Conservation (phyloP, 345 rosid species). For the Camelina sativa region DNA sequence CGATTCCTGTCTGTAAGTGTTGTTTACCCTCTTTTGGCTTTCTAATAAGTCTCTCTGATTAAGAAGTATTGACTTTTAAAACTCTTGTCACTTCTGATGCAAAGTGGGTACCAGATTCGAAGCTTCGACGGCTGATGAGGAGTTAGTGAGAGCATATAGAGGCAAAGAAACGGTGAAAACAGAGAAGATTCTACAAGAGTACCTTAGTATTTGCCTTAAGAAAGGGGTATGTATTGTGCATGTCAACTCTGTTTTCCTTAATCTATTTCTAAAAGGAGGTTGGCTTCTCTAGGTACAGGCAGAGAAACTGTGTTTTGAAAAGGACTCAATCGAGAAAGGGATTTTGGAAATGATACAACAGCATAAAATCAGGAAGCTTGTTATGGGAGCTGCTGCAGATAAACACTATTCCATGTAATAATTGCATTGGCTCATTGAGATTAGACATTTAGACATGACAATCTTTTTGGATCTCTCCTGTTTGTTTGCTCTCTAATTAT, state of each 20-base stretch:
- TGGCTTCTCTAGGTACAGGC: slow-evolving; percentile 58
- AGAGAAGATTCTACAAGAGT: slow-evolving; percentile 55
- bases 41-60: neutral
- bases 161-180: slow-evolving; percentile 56
- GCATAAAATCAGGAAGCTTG: slow-evolving; percentile 65
- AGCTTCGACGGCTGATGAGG: slow-evolving; percentile 52
- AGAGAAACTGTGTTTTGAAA: slow-evolving; percentile 57
- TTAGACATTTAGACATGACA: slow-evolving; percentile 8
- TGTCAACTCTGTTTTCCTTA: neutral
- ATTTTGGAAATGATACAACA: slow-evolving; percentile 58
- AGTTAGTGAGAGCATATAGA: slow-evolving; percentile 62
- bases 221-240: slow-evolving; percentile 60
- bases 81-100: slow-evolving; percentile 7
- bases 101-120: slow-evolving; percentile 77
- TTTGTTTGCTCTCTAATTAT: neutral
- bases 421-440: neutral
- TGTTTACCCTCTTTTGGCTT: neutral
- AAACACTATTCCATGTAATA: slow-evolving; percentile 51
- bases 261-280: slow-evolving; percentile 7
- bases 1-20: slow-evolving; percentile 67
- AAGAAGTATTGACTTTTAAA: slow-evolving; percentile 26
- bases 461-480: neutral
- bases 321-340: slow-evolving; percentile 66
- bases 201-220: slow-evolving; percentile 51
- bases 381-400: slow-evolving; percentile 89